A percentile compares a stretch with the other conserved stretches of the same genome.
phyloP scores from a whole-genome alignment of 2,329 filamentous ascomycete species.

The Venturia aucupariae region DNA sequence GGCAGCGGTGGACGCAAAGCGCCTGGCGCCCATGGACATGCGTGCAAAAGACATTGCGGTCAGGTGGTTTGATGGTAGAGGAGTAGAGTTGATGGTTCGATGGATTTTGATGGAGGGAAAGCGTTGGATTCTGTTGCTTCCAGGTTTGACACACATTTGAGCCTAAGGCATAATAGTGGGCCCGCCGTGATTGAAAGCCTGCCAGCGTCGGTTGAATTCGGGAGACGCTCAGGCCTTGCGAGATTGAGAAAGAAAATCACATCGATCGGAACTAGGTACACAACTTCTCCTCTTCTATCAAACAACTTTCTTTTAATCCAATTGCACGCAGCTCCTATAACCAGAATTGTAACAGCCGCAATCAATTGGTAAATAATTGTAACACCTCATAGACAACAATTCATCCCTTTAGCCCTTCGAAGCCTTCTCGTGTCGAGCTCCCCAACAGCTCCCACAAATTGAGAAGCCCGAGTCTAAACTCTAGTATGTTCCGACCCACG shows the following conservation, averaged over 20 bases:
- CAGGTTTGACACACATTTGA: too few relatives aligned
- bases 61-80: neutral
- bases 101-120: neutral
- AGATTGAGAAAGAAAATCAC: too few relatives aligned
- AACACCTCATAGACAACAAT: too few relatives aligned
- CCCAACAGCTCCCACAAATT: neutral
- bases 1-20: slow-evolving; percentile 6
- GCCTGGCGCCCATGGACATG: slow-evolving; percentile 6
- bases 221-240: too few relatives aligned
- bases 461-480: neutral
- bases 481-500: neutral
- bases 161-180: too few relatives aligned
- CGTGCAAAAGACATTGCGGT: slow-evolving; percentile 7
- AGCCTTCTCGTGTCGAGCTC: neutral
- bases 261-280: too few relatives aligned
- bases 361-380: too few relatives aligned
- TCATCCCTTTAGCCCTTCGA: neutral
- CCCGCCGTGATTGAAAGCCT: neutral
- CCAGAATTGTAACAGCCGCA: too few relatives aligned
- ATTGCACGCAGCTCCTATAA: too few relatives aligned
- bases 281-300: too few relatives aligned
- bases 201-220: neutral
- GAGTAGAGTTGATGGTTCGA: neutral
- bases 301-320: too few relatives aligned
- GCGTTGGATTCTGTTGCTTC: too few relatives aligned